Percentiles rank a stretch among this genome's conserved stretches.
Conservation (phyloP, 805 yeast species). For the Suhomyces faveliae region DNA sequence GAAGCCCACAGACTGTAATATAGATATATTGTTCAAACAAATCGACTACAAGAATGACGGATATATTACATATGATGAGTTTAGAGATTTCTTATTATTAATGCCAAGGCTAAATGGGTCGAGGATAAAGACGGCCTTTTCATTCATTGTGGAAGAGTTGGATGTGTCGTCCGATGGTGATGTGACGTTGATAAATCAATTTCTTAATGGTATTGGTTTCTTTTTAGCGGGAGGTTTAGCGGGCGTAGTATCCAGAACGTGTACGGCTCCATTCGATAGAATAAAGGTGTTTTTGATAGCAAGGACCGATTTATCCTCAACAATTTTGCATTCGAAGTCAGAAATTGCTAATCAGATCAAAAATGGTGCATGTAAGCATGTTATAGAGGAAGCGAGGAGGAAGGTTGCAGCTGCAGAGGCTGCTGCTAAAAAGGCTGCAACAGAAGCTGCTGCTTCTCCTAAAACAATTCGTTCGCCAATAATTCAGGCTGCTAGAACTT, state of each 20-base stretch:
- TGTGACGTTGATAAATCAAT: constrained; percentile 76
- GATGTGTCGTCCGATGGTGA: constrained; percentile 91
- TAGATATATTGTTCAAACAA: constrained; percentile 55
- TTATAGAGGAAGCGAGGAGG: constrained; percentile 33
- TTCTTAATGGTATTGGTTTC: constrained; percentile 81
- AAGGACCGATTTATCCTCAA: constrained; percentile 75
- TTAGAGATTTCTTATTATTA: constrained; percentile 76
- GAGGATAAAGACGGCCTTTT: constrained; percentile 75
- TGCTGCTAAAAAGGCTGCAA: constrained; percentile 25
- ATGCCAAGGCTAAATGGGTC: constrained; percentile 82
- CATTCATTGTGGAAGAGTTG: constrained; percentile 72
- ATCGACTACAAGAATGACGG: constrained; percentile 61
- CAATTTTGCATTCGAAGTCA: constrained; percentile 57
- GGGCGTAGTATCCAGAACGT: constrained; percentile 93
- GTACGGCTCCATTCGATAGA: constrained; percentile 96
- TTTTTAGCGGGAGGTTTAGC: constrained; percentile 94
- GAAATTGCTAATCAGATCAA: constrained; percentile 38
- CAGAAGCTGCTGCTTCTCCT: constrained; percentile 36
- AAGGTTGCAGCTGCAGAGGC: constrained; percentile 27
- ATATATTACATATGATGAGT: constrained; percentile 77
- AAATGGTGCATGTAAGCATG: constrained; percentile 34
- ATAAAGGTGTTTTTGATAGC: constrained; percentile 93
- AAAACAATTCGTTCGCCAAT: constrained; percentile 67
- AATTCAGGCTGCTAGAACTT: constrained; percentile 71
- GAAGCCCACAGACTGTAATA: constrained; percentile 49